Evolutionary conservation across 352 stramenopile species (phyloP).

Genomic region (Blastocystis hominis): DNA sequence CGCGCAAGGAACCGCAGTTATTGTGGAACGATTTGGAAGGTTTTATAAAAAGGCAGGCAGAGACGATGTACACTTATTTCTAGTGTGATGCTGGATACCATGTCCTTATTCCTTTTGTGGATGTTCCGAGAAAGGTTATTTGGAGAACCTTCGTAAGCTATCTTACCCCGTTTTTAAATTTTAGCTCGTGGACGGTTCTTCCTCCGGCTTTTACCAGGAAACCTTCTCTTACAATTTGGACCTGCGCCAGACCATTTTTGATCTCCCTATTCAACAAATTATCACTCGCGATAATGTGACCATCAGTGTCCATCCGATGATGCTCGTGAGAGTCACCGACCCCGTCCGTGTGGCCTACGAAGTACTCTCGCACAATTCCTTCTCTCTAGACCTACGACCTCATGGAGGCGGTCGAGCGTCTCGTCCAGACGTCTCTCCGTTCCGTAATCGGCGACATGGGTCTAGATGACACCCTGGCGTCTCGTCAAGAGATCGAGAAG

Average conservation of each 20-base stretch:
- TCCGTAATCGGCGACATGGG: conserved; percentile 62
- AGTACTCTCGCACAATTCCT: neutral
- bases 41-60: conserved; percentile 41
- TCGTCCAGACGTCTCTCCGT: conserved; percentile 61
- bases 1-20: conserved; percentile 59
- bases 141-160: conserved; percentile 16
- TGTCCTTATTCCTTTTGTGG: conserved; percentile 61
- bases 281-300: conserved; percentile 63
- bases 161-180: neutral
- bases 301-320: conserved; percentile 61
- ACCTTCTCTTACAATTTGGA: neutral
- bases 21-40: conserved; percentile 61
- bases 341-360: conserved; percentile 61
- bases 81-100: conserved; percentile 60
- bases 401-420: conserved; percentile 59
- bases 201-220: neutral
- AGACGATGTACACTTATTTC: neutral
- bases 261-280: conserved; percentile 59
- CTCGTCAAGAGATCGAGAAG: conserved; percentile 61
- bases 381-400: conserved; percentile 60
- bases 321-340: conserved; percentile 61
- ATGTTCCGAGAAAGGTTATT: conserved; percentile 51
- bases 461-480: conserved; percentile 62
- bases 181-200: neutral
- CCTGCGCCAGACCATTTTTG: conserved; percentile 48